Evolutionary conservation across 495 filamentous ascomycete genomes (phyloP).

Genomic region (Amphirosellinia nigrospora): DNA sequence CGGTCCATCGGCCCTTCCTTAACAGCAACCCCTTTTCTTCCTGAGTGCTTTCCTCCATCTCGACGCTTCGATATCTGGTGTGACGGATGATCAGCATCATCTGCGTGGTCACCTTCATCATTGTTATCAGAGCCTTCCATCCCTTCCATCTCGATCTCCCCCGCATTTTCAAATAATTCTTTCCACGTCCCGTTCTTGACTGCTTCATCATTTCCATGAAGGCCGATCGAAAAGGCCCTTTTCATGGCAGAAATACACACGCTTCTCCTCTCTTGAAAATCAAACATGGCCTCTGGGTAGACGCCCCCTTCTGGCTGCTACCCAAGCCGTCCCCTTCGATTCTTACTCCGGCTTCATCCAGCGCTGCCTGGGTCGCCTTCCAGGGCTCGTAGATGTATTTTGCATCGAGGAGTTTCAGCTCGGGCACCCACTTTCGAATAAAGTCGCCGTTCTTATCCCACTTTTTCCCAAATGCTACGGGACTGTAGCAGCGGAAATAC

Average conservation of each 20-base stretch:
- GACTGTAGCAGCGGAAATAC: constrained; percentile 71
- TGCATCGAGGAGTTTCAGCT: constrained; percentile 61
- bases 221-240: constrained; percentile 64
- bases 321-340: constrained; percentile 51
- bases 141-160: constrained; percentile 54
- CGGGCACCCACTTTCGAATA: constrained; percentile 66
- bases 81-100: constrained; percentile 34
- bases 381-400: constrained; percentile 80
- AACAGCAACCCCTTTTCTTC: constrained; percentile 22
- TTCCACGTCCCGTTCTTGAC: constrained; percentile 69
- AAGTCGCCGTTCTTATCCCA: constrained; percentile 68
- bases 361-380: constrained; percentile 66
- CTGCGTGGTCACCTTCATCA: constrained; percentile 36
- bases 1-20: constrained; percentile 53
- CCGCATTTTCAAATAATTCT: constrained; percentile 58
- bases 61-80: not conserved
- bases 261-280: constrained; percentile 64
- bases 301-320: constrained; percentile 34
- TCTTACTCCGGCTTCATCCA: constrained; percentile 63
- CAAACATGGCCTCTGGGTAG: constrained; percentile 77
- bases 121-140: constrained; percentile 34
- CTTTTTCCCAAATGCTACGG: constrained; percentile 70
- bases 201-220: constrained; percentile 63
- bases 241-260: constrained; percentile 69
- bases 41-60: constrained; percentile 40